Conservation (phyloP, 768 basidiomycete species). For the Strobilomyces confusus region DNA sequence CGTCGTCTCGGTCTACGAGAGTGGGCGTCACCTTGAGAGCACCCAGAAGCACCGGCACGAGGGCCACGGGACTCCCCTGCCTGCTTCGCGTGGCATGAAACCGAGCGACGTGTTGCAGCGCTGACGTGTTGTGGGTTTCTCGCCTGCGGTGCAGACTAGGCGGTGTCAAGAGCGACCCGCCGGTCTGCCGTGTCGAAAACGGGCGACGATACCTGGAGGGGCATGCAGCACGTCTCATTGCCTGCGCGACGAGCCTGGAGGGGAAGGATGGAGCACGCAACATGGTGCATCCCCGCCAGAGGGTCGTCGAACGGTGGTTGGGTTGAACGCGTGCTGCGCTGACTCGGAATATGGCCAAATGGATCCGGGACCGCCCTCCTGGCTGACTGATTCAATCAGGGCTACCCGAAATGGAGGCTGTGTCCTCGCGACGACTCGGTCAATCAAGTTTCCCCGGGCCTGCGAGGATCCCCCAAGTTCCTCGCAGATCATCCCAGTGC, state of each 20-base stretch:
- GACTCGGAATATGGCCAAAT: not conserved
- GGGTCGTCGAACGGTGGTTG: not conserved
- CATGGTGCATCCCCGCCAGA: constrained; percentile 46
- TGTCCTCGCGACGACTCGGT: not conserved
- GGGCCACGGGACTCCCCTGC: constrained; percentile 14
- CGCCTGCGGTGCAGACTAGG: not conserved
- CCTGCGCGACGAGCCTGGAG: not conserved
- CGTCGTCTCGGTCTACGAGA: not conserved
- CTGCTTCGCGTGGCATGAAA: constrained; percentile 42
- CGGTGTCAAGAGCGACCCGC: constrained; percentile 7
- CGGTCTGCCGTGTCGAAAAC: not conserved
- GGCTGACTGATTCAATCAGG: constrained; percentile 1
- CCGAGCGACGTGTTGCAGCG: constrained; percentile 6
- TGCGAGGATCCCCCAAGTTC: too few species aligned
- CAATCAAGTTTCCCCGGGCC: too few species aligned
- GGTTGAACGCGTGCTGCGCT: constrained; percentile 3
- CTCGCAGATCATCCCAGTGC: not conserved
- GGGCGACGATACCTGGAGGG: not conserved
- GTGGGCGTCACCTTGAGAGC: constrained; percentile 52
- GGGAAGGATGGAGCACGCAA: constrained; percentile 33
- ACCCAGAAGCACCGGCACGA: constrained; percentile 55
- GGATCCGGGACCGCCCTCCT: not conserved
- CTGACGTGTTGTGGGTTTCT: not conserved
- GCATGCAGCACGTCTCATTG: not conserved
- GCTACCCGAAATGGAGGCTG: not conserved